phyloP scores from a whole-genome alignment of 139 green algal species.

The Chlamydomonas schloesseri region DNA sequence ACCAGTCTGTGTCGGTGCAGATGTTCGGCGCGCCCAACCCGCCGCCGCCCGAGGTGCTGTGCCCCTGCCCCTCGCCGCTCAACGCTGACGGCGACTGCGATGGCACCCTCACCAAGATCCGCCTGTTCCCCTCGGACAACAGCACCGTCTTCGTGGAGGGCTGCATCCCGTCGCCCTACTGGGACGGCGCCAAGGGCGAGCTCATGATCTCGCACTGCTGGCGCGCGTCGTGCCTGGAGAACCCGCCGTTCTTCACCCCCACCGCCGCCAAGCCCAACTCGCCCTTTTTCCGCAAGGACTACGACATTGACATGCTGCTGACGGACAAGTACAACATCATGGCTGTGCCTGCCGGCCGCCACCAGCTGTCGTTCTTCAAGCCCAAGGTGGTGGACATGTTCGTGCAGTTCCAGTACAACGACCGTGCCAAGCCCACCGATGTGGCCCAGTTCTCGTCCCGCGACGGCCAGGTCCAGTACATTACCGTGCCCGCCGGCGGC shows the following conservation, averaged over 20 bases:
- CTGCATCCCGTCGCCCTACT: conserved; percentile 41
- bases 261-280: no score
- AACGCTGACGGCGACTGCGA: conserved; percentile 2
- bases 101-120: background rate
- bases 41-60: conserved; percentile 15
- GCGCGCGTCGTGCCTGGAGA: conserved; percentile 36
- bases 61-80: conserved; percentile 30
- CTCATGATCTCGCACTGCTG: conserved; percentile 45
- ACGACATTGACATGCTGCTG: conserved; percentile 26
- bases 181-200: conserved; percentile 38
- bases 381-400: conserved; percentile 42
- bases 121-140: background rate
- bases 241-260: no score
- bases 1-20: conserved; percentile 45
- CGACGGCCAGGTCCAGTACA: conserved; percentile 12
- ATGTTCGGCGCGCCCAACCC: conserved; percentile 48
- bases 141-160: conserved; percentile 2
- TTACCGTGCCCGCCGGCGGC: conserved; percentile 21
- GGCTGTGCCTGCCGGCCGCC: background rate
- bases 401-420: conserved; percentile 16
- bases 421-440: background rate
- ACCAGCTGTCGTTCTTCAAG: conserved; percentile 42
- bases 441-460: conserved; percentile 19
- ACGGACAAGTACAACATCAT: conserved; percentile 27
- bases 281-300: background rate